Percentiles rank a stretch among this genome's conserved stretches.
Conservation (phyloP, 345 rosid genomes). For the Streptanthus diversifolius region DNA sequence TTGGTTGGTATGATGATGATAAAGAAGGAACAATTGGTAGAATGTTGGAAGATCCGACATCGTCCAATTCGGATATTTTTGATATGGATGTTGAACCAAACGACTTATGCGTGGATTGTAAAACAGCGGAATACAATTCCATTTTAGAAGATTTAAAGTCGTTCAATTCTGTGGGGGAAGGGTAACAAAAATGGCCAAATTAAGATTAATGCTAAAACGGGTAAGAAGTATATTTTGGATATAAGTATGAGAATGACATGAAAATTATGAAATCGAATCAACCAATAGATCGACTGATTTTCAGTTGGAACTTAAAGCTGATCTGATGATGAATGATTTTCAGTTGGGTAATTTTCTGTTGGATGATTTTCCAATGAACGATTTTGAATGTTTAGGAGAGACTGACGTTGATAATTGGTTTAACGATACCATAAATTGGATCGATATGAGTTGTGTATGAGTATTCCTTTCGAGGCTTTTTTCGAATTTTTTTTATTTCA, state of each 20-base stretch:
- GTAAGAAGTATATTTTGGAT: background rate
- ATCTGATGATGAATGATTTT: background rate
- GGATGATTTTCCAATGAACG: background rate
- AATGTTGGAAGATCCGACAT: constrained; percentile 22
- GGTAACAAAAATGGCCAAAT: background rate
- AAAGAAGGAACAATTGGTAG: constrained; percentile 5
- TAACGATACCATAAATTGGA: background rate
- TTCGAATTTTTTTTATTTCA: background rate
- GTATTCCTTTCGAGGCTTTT: background rate
- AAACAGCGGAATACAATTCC: background rate
- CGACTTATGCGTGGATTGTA: background rate
- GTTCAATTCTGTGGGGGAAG: background rate
- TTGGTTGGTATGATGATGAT: background rate
- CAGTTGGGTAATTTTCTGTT: background rate
- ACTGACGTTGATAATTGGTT: background rate
- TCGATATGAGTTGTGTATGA: background rate
- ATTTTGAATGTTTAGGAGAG: background rate
- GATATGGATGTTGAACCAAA: background rate
- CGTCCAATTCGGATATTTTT: constrained; percentile 15
- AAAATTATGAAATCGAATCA: background rate
- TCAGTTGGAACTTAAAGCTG: background rate
- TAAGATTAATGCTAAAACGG: background rate
- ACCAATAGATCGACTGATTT: background rate
- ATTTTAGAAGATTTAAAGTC: background rate
- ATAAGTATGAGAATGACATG: background rate